Base-by-base conservation (phyloP, 805 yeast species). In the Saccharomycopsis sp. region DNA sequence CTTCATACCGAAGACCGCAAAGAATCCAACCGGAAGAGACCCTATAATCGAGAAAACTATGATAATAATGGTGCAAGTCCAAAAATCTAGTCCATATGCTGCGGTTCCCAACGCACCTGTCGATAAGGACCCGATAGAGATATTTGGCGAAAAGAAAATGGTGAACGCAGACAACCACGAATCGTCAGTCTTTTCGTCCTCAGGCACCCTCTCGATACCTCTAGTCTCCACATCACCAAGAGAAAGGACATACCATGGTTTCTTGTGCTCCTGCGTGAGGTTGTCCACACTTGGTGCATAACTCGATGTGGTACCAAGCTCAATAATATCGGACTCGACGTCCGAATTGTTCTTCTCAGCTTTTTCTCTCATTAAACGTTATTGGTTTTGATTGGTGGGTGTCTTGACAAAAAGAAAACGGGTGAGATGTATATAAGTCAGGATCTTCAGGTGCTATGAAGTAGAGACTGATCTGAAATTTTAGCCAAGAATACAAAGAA, bases 101-200 rank as follows among this genome's bases (percentile, higher is more conserved):
- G 85, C 74, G 46, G 83, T 75, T 29, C 89, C 88, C 41, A 85
- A 69, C 61, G 80, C 86, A 69, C 97, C 97, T 51, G 89, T 75
- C 5, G 96, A 76, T 64, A 81, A 82, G 18, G 97, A 81, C 20
- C 96, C 90, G 66, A 91, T 81, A 57, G 89, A 96, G 78, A 89
- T 76, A 73, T 91, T 90, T 41, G 96, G 95, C 5, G 95, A 86
- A 66, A 87, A 79, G 96, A 97, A 91, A 91, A 91, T 87, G 53
- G 91, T 77, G 52, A 89, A 90, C 24, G 92, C 87, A 63, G 80
- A 81, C 71, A 80, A 74, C 61, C 85, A 69, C 53, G 88, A 83
- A 50, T 77, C 78, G 61, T 85, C 89, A 53, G 79, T 78, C 69
- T 88, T 85, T 71, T 89, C 92, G 53, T 84, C 87, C 61, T 87